Conservation (phyloP, 345 rosid species). For the Populus pruinosa region DNA sequence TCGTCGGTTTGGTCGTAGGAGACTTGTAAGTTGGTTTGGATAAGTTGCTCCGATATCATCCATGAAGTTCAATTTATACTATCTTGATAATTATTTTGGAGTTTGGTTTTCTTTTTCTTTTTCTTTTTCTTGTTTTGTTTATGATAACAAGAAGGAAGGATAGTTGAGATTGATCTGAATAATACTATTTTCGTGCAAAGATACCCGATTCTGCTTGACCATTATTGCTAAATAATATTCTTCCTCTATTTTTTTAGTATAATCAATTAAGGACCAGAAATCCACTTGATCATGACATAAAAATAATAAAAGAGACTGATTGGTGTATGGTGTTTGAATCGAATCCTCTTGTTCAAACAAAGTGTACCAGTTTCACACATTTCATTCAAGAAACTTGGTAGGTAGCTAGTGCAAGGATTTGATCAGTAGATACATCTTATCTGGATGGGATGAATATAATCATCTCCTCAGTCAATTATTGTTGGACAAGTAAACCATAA, state of each 20-base stretch:
- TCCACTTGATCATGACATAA: too few relatives aligned
- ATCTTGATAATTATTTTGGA: background rate
- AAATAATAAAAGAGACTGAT: background rate
- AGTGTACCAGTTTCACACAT: background rate
- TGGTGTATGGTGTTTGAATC: background rate
- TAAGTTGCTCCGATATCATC: background rate
- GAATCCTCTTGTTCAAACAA: background rate
- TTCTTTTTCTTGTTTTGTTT: too few relatives aligned
- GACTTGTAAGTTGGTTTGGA: background rate
- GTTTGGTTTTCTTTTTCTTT: background rate
- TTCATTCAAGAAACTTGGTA: background rate
- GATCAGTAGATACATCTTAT: background rate
- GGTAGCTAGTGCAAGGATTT: background rate
- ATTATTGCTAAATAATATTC: too few relatives aligned
- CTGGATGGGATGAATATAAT: background rate
- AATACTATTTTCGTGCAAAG: too few relatives aligned
- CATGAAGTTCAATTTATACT: too few relatives aligned
- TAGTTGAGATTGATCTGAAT: background rate
- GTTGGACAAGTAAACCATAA: background rate
- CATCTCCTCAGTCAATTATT: background rate
- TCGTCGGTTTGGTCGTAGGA: background rate
- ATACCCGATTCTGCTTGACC: too few relatives aligned
- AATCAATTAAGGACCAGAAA: too few relatives aligned
- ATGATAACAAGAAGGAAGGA: background rate
- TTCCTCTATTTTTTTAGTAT: too few relatives aligned